Conservation (phyloP, 495 filamentous ascomycete species). For the Lindgomyces ingoldianus region DNA sequence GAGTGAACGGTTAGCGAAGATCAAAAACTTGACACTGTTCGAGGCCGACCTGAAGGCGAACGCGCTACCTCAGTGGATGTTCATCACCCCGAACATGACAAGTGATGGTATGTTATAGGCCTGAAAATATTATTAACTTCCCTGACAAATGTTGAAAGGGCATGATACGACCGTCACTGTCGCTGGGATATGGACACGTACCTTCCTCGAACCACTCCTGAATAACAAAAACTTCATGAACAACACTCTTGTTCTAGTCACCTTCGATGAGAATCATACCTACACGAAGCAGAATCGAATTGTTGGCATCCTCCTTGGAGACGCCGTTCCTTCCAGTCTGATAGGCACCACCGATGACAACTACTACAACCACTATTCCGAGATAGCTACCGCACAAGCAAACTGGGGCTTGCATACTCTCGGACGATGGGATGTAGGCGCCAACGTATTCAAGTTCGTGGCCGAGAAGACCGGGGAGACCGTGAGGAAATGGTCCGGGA, state of each 20-base stretch:
- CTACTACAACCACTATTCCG: constrained; percentile 46
- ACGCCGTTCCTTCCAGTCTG: constrained; percentile 33
- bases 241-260: constrained; percentile 50
- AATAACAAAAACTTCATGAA: constrained; percentile 48
- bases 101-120: constrained; percentile 28
- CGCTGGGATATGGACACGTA: constrained; percentile 39
- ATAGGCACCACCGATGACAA: constrained; percentile 40
- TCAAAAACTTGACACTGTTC: constrained; percentile 44
- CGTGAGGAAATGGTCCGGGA: constrained; percentile 34
- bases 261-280: constrained; percentile 49
- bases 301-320: constrained; percentile 42
- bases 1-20: constrained; percentile 33
- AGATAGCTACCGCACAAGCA: constrained; percentile 43
- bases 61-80: constrained; percentile 43
- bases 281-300: constrained; percentile 46
- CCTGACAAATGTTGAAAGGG: constrained; percentile 7
- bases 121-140: background rate
- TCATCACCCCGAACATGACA: constrained; percentile 45
- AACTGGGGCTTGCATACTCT: constrained; percentile 44
- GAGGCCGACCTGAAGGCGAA: constrained; percentile 35
- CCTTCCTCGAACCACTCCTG: constrained; percentile 44
- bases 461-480: constrained; percentile 40
- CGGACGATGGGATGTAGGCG: constrained; percentile 46
- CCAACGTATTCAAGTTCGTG: constrained; percentile 43
- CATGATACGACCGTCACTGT: constrained; percentile 43